phyloP scores from a whole-genome alignment of 495 filamentous ascomycete genomes.

The Penicillium taxi region DNA sequence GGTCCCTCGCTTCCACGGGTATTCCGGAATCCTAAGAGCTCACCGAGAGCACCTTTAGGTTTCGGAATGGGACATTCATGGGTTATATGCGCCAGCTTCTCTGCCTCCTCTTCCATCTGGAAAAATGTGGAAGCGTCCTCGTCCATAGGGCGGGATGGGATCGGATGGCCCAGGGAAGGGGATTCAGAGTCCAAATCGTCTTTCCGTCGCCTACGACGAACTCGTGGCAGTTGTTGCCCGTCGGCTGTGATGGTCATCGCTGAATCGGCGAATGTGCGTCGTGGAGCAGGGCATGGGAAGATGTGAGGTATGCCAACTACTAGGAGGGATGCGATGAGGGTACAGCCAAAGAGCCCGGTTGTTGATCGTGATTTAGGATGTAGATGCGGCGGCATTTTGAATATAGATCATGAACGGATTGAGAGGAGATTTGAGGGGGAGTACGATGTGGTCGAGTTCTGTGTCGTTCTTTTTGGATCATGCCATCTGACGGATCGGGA shows the following conservation, averaged over 20 bases:
- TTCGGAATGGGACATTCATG: constrained; percentile 77
- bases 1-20: constrained; percentile 9
- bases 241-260: constrained; percentile 47
- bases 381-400: constrained; percentile 75
- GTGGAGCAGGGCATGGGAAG: constrained; percentile 87
- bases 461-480: constrained; percentile 16
- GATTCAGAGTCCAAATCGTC: constrained; percentile 20
- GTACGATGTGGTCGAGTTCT: background rate
- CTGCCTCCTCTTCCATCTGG: constrained; percentile 39
- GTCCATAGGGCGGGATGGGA: constrained; percentile 19
- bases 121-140: constrained; percentile 41
- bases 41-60: constrained; percentile 63
- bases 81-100: constrained; percentile 23
- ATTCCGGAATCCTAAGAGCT: constrained; percentile 58
- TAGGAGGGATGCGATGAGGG: constrained; percentile 81
- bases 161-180: constrained; percentile 9
- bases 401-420: background rate
- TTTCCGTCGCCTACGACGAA: constrained; percentile 29
- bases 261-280: constrained; percentile 62
- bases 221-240: constrained; percentile 33
- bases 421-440: background rate
- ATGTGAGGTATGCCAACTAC: constrained; percentile 87
- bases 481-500: constrained; percentile 14
- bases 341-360: constrained; percentile 87
- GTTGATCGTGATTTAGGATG: constrained; percentile 90